Evolutionary conservation across 2,329 filamentous ascomycete species (phyloP), one percentile per base, ranked within the genome.

Genomic region (Penicillium sp.): DNA sequence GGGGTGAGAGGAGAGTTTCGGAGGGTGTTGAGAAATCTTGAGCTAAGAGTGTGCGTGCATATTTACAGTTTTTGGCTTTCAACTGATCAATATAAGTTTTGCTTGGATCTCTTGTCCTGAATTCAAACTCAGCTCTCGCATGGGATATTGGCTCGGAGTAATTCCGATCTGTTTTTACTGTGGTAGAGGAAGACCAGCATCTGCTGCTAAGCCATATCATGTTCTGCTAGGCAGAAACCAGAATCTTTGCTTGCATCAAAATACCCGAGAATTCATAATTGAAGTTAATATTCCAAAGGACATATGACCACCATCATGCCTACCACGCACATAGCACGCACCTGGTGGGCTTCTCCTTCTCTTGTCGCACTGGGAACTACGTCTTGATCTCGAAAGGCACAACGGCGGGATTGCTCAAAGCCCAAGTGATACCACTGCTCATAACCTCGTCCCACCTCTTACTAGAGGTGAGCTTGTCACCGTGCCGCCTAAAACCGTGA

Each of bases 401-500:
- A 28, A 55, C 54, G 4, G 51, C 33, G 11, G 73, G 71, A 11
- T 66, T 62, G 13, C 63, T 59, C 54, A 76, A 42, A 3, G 71
- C 69, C 69, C 70, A 73, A 16, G 65, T 42, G 48, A 76, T 76
- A 0, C 73, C 74, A 4, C 69, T 59, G 6, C 64, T 65, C 46
- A 73, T 70, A 0, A 71, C 64, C 40, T 71, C 57, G 57, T 77
- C 75, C 72, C 73, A 77, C 10, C 64, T 60, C 58, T 69, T 64
- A 13, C 61, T 69, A 3, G 65, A 70, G 0, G 70, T 61, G n/a
- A 76, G 43, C 28, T 64, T 66, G 6, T 69, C 64, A 26, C 68
- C 70, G 57, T 67, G 70, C 6, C 71, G 61, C 46, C 79, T 71
- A 65, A 84, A 84, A 0, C 80, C 81, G 71, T 86, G 84, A 0